Base-by-base conservation (phyloP, 106 monocot species). In the Phalaenopsis equestris region DNA sequence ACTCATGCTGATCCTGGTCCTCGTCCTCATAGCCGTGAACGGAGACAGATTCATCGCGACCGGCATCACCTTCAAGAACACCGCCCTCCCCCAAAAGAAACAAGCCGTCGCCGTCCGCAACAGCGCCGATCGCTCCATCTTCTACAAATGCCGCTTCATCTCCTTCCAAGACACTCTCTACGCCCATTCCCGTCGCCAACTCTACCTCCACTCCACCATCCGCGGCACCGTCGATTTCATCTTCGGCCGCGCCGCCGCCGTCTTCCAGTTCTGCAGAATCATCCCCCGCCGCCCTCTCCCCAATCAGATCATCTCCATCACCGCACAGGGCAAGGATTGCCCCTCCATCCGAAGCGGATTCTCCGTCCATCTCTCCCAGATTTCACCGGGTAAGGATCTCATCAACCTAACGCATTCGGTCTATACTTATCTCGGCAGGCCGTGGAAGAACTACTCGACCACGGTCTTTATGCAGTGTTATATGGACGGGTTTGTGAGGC, bases 371-470 rank as follows among this genome's bases (percentile, higher is more conserved):
- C 21, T 46, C 76, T 82, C 55, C 18, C 15, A 17, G 55, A 48
- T 82, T 46, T 1, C 10, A 15, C 76, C 77, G 6, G 42, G 11
- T 2, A 18, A 17, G 55, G 72, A 56, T 56, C 7, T 52, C 18
- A n/a, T n/a, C 5, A 4, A 74, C 38, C 12, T 19, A 36, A 74
- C 41, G 9, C 47, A 41, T 38, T 42, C 12, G 16, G 67, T 77
- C 11, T 86, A 30, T 75, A 89, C 85, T 8, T 90, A 82, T 73
- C 74, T 90, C 41, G 90, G 90, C 12, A n/a, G 90, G 82, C 90
- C 88, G 47, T 90, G 90, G 90, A 72, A 68, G 82, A 17, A 21
- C 36, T 88, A 86, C 86, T 87, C 90, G 72, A 86, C 77, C 67
- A 80, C 86, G 16, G 90, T 86, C 38, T 79, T 81, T 65, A 88